Evolutionary conservation across 768 basidiomycete genomes (phyloP), one percentile per base, ranked within the genome.

Genomic region (Pisolithus microcarpus): DNA sequence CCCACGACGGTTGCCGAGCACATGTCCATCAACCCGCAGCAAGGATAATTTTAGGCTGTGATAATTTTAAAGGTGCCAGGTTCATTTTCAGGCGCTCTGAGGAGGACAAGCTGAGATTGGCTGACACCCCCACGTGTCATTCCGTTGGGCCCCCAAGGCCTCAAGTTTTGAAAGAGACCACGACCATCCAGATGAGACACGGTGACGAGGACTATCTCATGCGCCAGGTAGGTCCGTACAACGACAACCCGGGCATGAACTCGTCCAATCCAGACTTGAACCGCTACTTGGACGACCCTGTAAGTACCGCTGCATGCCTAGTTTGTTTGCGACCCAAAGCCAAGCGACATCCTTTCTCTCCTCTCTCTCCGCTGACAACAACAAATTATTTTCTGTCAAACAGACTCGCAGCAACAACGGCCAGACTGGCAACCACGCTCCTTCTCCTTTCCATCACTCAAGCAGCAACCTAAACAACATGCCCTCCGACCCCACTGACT

Each of bases 351-450:
- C 21, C 26, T 4, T 15, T 15, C 42, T 36, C 49, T 8, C 18
- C 23, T 1, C 21, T 37, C 36, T 34, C 34, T 24, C 44, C 11
- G n/a, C 30, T 26, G n/a, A 16, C 28, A 28, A 13, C 28, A 26
- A 26, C 7, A 26, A 26, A 15, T 10, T 43, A 3, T 21, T 21
- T 43, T 26, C 42, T 43, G 26, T 49, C 26, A 47, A n/a, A 65
- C 66, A 58, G 53, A 50, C 61, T 68, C 26, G 26, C 26, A 73
- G 67, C 65, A 63, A 21, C 21, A 61, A 62, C 49, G 65, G 66
- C 64, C 65, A 62, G 52, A 19, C 65, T 46, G 68, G 64, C 65
- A 52, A 38, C 49, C 60, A 73, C 72, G 52, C 66, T 70, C 73
- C 55, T 61, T 71, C 69, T 1, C 52, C 52, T 42, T 61, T 52